These are phyloP conservation scores for Inga oerstediana DNA, from an alignment of 306 rosid genomes.

Conservation along the genomic window DNA sequence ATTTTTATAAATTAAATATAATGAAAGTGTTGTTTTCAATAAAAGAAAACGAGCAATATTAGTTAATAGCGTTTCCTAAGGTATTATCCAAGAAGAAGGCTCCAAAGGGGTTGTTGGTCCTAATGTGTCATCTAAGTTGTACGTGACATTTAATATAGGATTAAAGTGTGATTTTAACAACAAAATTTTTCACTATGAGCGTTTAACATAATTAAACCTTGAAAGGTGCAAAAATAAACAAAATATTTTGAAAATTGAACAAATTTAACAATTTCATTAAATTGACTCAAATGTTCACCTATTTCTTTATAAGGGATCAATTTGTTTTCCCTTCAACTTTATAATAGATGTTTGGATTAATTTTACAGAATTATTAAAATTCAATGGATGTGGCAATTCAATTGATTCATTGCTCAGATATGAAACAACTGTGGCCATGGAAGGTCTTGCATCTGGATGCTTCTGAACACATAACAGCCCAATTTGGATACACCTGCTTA, in stretches of 20 bases:
- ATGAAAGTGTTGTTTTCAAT: neutral
- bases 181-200: too few relatives aligned
- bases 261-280: too few relatives aligned
- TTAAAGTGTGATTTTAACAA: too few relatives aligned
- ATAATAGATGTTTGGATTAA: too few relatives aligned
- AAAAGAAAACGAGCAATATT: neutral
- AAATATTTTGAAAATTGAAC: too few relatives aligned
- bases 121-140: neutral
- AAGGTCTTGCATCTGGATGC: conserved; percentile 39
- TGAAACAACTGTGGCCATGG: conserved; percentile 31
- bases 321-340: too few relatives aligned
- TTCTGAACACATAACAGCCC: conserved; percentile 51
- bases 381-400: neutral
- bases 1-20: neutral
- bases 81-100: neutral
- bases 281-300: too few relatives aligned
- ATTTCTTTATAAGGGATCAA: too few relatives aligned
- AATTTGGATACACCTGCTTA: conserved; percentile 31
- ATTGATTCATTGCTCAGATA: conserved; percentile 19
- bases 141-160: too few relatives aligned
- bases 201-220: too few relatives aligned
- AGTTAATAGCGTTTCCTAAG: neutral
- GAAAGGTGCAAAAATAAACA: too few relatives aligned
- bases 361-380: too few relatives aligned
- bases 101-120: neutral